Conservation (phyloP, 345 rosid genomes). For the Brassica napus region Da-Ae NC_063449.1:29095001-29095500, state of each 20-base stretch:
- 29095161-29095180: constrained; percentile 84
- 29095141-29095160: constrained; percentile 81
- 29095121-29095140: constrained; percentile 63
- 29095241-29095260: constrained; percentile 76
- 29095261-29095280: constrained; percentile 66
- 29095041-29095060: constrained; percentile 59
- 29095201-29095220: constrained; percentile 81
- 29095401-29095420: constrained; percentile 82
- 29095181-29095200: constrained; percentile 83
- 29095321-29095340: constrained; percentile 50
- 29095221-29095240: constrained; percentile 93
- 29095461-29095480: constrained; percentile 55
- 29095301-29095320: constrained; percentile 74
- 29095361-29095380: constrained; percentile 78
- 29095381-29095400: constrained; percentile 83
- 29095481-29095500: constrained; percentile 36
- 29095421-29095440: constrained; percentile 76
- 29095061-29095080: constrained; percentile 73
- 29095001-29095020: constrained; percentile 76
- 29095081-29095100: constrained; percentile 87
- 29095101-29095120: constrained; percentile 98
- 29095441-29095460: constrained; percentile 74
- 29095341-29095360: constrained; percentile 67
- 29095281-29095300: constrained; percentile 76
- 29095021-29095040: constrained; percentile 59